Conservation (phyloP, 2,329 filamentous ascomycete genomes). For the Emericellopsis cladophorae region DNA sequence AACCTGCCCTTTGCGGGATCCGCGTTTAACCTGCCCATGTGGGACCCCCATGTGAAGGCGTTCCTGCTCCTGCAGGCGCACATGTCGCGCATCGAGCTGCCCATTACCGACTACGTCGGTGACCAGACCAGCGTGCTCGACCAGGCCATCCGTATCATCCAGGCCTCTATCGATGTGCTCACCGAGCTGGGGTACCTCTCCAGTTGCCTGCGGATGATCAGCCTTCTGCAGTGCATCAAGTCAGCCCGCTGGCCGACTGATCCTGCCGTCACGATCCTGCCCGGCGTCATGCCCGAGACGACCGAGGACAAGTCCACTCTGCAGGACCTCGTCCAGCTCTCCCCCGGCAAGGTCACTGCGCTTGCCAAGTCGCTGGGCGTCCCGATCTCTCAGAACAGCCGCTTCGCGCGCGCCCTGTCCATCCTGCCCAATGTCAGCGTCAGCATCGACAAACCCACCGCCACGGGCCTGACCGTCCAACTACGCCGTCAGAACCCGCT, state of each 20-base stretch:
- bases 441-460: slow-evolving; percentile 45
- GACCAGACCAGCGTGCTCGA: slow-evolving; percentile 85
- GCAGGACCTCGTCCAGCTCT: slow-evolving; percentile 24
- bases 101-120: slow-evolving; percentile 93
- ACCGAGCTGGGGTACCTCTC: slow-evolving; percentile 77
- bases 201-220: slow-evolving; percentile 71
- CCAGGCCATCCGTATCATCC: slow-evolving; percentile 92
- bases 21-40: slow-evolving; percentile 70
- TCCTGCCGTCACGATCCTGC: slow-evolving; percentile 65
- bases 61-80: slow-evolving; percentile 91
- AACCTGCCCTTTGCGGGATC: slow-evolving; percentile 56
- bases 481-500: slow-evolving; percentile 57
- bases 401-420: slow-evolving; percentile 46
- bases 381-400: slow-evolving; percentile 24
- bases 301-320: slow-evolving; percentile 28
- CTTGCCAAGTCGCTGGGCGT: slow-evolving; percentile 40
- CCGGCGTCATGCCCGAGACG: slow-evolving; percentile 44
- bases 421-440: slow-evolving; percentile 60
- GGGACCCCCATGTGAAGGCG: slow-evolving; percentile 96
- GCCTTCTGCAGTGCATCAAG: slow-evolving; percentile 83
- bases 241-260: slow-evolving; percentile 84
- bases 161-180: slow-evolving; percentile 87
- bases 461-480: slow-evolving; percentile 48
- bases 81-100: slow-evolving; percentile 84
- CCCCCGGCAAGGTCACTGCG: slow-evolving; percentile 21